phyloP scores from a whole-genome alignment of 164 flowering plant species.

The Magnolia officinalis region DNA sequence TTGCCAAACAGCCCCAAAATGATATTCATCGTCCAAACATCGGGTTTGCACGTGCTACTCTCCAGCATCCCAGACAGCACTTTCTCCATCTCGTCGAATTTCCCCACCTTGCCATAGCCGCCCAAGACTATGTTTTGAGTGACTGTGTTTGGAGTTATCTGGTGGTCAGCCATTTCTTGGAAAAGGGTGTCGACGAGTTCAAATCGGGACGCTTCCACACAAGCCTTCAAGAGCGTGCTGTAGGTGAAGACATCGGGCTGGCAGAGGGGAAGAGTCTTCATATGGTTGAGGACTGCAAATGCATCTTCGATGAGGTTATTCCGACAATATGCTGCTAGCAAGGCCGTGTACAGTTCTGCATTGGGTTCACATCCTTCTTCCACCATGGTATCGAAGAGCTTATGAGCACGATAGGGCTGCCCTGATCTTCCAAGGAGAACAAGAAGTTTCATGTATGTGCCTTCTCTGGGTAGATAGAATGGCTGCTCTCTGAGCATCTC shows the following conservation, averaged over 20 bases:
- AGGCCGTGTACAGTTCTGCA: slow-evolving; percentile 71
- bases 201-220: slow-evolving; percentile 66
- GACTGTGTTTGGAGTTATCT: slow-evolving; percentile 76
- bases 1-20: slow-evolving; percentile 78
- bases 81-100: slow-evolving; percentile 78
- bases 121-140: slow-evolving; percentile 82
- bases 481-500: slow-evolving; percentile 83
- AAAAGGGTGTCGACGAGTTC: slow-evolving; percentile 68
- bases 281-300: slow-evolving; percentile 53
- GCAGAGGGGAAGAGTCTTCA: slow-evolving; percentile 78
- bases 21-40: slow-evolving; percentile 97
- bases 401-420: slow-evolving; percentile 68
- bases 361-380: slow-evolving; percentile 82
- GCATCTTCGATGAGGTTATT: slow-evolving; percentile 72
- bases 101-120: slow-evolving; percentile 89
- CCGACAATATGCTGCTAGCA: slow-evolving; percentile 80
- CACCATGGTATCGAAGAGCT: slow-evolving; percentile 76
- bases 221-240: slow-evolving; percentile 72
- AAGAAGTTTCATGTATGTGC: slow-evolving; percentile 87
- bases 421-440: slow-evolving; percentile 80
- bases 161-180: slow-evolving; percentile 69
- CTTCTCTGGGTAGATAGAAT: slow-evolving; percentile 81
- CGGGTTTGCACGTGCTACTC: slow-evolving; percentile 61
- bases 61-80: slow-evolving; percentile 75
- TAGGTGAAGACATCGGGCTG: slow-evolving; percentile 90